Conservation (phyloP, 2,329 filamentous ascomycete genomes). For the Pestalotiopsis sp. region DNA sequence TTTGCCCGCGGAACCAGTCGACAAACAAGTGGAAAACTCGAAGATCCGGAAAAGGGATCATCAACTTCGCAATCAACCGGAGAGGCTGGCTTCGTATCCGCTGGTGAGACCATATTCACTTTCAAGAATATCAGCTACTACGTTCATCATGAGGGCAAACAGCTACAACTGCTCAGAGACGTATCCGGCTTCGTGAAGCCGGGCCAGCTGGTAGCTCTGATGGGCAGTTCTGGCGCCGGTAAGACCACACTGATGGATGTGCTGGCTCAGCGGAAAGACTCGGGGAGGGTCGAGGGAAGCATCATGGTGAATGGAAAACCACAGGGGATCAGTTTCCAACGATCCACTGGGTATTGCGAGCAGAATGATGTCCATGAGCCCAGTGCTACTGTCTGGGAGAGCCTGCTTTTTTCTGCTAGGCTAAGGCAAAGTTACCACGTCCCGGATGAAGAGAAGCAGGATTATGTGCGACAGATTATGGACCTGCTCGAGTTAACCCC, state of each 20-base stretch:
- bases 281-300: slow-evolving; percentile 65
- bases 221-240: slow-evolving; percentile 56
- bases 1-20: not conserved
- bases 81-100: not conserved
- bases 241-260: slow-evolving; percentile 27
- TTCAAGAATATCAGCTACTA: slow-evolving; percentile 33
- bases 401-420: slow-evolving; percentile 65
- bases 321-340: slow-evolving; percentile 74
- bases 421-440: slow-evolving; percentile 62
- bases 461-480: slow-evolving; percentile 68
- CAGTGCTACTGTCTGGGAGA: slow-evolving; percentile 66
- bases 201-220: slow-evolving; percentile 77
- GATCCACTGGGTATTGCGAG: slow-evolving; percentile 71
- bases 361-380: slow-evolving; percentile 70
- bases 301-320: slow-evolving; percentile 77
- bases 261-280: slow-evolving; percentile 38
- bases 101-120: not conserved
- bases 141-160: slow-evolving; percentile 58
- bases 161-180: slow-evolving; percentile 69
- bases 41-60: not conserved
- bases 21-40: not conserved
- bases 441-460: slow-evolving; percentile 62
- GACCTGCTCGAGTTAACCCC: slow-evolving; percentile 65
- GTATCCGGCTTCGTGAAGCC: slow-evolving; percentile 83
- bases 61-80: not conserved